Evolutionary conservation across 208 protist species (phyloP).

Genomic region (Naegleria lovaniensis): DNA sequence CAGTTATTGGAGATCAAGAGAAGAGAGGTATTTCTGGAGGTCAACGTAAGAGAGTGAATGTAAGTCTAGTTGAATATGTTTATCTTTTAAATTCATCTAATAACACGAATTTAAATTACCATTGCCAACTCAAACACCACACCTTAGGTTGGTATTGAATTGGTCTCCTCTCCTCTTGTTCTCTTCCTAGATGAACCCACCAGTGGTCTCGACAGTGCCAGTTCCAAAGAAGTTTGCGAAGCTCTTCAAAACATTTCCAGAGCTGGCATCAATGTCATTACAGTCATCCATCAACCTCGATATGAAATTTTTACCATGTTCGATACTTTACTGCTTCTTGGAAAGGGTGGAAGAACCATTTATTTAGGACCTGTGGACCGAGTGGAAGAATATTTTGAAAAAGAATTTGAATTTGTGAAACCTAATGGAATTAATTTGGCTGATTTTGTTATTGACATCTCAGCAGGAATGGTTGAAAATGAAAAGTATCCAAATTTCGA

Average conservation of each 20-base stretch:
- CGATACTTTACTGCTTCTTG: conserved; percentile 43
- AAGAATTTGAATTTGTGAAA: conserved; percentile 4
- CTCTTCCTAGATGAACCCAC: conserved; percentile 56
- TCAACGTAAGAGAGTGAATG: conserved; percentile 31
- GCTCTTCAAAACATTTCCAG: conserved; percentile 32
- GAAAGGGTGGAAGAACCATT: conserved; percentile 21
- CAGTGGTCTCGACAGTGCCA: conserved; percentile 40
- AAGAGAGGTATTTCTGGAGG: conserved; percentile 22
- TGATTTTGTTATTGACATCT: conserved; percentile 27
- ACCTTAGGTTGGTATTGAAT: conserved; percentile 57
- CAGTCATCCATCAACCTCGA: conserved; percentile 48
- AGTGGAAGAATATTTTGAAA: conserved; percentile 19
- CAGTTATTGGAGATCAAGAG: conserved; percentile 1
- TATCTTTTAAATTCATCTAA: no score
- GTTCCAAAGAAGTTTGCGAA: conserved; percentile 31
- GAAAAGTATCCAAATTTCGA: not conserved
- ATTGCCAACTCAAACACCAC: no score
- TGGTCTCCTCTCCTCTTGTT: conserved; percentile 44
- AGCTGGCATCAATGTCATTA: conserved; percentile 41
- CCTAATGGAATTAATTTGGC: conserved; percentile 11
- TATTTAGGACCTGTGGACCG: conserved; percentile 20
- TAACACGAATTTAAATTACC: no score
- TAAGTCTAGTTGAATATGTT: no score
- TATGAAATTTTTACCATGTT: conserved; percentile 47
- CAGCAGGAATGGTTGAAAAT: not conserved